Evolutionary conservation across 2,329 filamentous ascomycete genomes (phyloP).

Genomic region (Cladophialophora psammophila): DNA sequence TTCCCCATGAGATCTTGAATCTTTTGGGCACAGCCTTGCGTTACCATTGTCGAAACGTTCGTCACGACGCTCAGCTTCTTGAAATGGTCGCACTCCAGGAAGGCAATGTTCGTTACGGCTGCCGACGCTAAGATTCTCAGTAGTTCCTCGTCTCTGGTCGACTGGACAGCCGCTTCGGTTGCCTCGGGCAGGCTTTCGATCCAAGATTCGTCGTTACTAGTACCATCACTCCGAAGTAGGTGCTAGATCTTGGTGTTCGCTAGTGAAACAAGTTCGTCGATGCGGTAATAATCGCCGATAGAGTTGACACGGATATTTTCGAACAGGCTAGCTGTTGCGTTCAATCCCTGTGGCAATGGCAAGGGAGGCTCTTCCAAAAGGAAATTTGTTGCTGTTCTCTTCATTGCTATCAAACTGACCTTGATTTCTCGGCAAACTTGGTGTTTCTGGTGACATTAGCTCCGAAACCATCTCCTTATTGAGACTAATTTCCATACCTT

Average conservation of each 20-base stretch:
- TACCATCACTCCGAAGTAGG: not conserved
- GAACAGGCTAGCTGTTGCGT: not conserved
- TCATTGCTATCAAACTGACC: not conserved
- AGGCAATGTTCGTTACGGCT: not conserved
- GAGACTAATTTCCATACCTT: not conserved
- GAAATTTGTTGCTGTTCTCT: not conserved
- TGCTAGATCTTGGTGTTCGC: conserved; percentile 12
- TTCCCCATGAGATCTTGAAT: not conserved
- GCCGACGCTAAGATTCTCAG: not conserved
- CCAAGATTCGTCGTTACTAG: not conserved
- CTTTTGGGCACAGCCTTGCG: not conserved
- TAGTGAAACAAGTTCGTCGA: not conserved
- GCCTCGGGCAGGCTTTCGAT: not conserved
- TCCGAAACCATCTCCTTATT: not conserved
- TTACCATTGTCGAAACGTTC: not conserved
- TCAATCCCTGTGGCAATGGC: not conserved
- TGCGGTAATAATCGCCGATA: conserved; percentile 4
- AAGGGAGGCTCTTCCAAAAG: not conserved
- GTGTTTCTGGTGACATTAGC: not conserved
- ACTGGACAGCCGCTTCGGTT: not conserved
- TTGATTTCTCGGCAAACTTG: not conserved
- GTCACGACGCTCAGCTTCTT: not conserved
- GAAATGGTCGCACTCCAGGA: not conserved
- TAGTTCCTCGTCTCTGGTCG: not conserved
- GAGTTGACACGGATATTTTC: conserved; percentile 5